These are phyloP conservation scores for Erucastrum elatum DNA, from an alignment of 345 rosid species.

Conservation along the genomic window DNA sequence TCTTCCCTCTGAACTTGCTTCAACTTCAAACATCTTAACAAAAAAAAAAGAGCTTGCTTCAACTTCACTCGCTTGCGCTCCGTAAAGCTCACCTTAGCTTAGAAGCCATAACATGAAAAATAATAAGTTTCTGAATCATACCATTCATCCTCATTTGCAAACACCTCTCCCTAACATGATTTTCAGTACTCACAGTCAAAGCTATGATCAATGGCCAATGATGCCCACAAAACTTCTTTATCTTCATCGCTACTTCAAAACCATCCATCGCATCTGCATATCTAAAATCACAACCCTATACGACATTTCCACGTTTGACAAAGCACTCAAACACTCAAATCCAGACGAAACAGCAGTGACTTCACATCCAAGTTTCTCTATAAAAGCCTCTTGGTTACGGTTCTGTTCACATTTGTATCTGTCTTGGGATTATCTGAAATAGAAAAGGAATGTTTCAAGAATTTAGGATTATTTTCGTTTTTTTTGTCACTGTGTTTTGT, in stretches of 20 bases:
- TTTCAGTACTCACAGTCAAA: slow-evolving; percentile 85
- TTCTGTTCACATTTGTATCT: slow-evolving; percentile 62
- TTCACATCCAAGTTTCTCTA: slow-evolving; percentile 80
- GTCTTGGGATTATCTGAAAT: too few relatives aligned
- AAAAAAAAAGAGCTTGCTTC: background rate
- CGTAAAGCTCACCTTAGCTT: slow-evolving; percentile 76
- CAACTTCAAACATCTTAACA: background rate
- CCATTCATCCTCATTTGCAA: slow-evolving; percentile 84
- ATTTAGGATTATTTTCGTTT: too few relatives aligned
- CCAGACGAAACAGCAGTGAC: slow-evolving; percentile 84
- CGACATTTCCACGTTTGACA: slow-evolving; percentile 54
- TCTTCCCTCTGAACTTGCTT: background rate
- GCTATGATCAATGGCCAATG: slow-evolving; percentile 87
- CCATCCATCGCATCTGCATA: slow-evolving; percentile 67
- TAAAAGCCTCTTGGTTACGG: slow-evolving; percentile 72
- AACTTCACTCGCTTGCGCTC: slow-evolving; percentile 53
- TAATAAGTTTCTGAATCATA: slow-evolving; percentile 80
- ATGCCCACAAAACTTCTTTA: slow-evolving; percentile 72
- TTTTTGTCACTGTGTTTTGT: too few relatives aligned
- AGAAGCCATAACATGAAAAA: slow-evolving; percentile 71
- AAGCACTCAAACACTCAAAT: slow-evolving; percentile 73
- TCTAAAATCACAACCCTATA: slow-evolving; percentile 69
- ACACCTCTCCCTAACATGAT: slow-evolving; percentile 70
- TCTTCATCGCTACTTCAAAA: slow-evolving; percentile 80
- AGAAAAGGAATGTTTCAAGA: too few relatives aligned